Base-by-base conservation (phyloP, 257 asterid genomes). In the Lantana camara region DNA sequence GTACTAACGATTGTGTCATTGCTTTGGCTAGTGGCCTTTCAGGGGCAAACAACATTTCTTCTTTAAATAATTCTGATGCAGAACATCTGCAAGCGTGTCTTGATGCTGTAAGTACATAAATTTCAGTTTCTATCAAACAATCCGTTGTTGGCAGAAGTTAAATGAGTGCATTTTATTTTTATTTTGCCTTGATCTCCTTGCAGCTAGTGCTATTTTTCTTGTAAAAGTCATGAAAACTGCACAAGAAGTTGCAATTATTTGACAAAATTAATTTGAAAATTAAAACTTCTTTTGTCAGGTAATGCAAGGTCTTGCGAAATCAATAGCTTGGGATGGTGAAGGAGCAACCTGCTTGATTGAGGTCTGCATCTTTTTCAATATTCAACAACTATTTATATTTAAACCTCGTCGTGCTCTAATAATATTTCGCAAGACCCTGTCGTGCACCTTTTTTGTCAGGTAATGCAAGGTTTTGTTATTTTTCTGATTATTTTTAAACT, bases 321-420 rank as follows among this genome's bases (percentile, higher is more conserved):
- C 99, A 41, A 85, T 94, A 73, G 99, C 97, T 60, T 93, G 89
- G 95, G 99, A 93, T 77, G 97, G 99, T n/a, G 99, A 93, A 83
- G 99, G 99, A 67, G 97, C 99, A 19, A 93, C 99, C 46, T 88
- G 99, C 82, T 84, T 93, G 85, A 85, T 90, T 69, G 99, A 93
- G 99, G 99, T 93, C 61, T 60, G 72, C 64, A 66, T 76, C 56
- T 60, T 65, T 34, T 30, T 41, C n/a, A 14, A 17, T 46, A 50
- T 23, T 23, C 49, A 21, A 35, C 63, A 30, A 15, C 40, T 52
- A n/a, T 13, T n/a, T n/a, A n/a, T n/a, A n/a, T n/a, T n/a, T n/a
- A n/a, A n/a, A n/a, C n/a, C 10, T 4, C 45, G 49, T 63, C 13
- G 3, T 2, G 37, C 7, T 19, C 23, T 35, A 35, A 4, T 35